phyloP scores from a whole-genome alignment of 2,329 filamentous ascomycete species.

The Talaromyces sp. region DNA sequence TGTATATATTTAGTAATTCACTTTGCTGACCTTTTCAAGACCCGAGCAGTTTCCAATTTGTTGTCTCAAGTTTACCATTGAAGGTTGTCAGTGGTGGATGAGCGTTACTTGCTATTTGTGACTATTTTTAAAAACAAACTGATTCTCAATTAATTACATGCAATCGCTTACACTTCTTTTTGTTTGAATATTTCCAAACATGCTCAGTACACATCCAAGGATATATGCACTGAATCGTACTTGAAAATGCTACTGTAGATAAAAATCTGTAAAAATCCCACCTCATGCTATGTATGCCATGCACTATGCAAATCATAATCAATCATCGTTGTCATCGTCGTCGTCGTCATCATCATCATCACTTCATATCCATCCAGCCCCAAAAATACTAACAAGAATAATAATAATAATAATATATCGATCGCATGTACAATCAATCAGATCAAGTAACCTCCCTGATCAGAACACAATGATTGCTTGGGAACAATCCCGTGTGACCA shows the following conservation, averaged over 20 bases:
- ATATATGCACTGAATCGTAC: too few species aligned
- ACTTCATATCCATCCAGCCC: not conserved
- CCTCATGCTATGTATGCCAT: not conserved
- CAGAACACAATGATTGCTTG: slow-evolving; percentile 65
- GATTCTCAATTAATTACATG: too few species aligned
- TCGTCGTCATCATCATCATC: not conserved
- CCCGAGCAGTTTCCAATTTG: too few species aligned
- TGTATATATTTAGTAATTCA: not conserved
- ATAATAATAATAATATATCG: not conserved
- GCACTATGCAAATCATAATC: not conserved
- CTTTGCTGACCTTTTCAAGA: not conserved
- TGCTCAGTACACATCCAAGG: too few species aligned
- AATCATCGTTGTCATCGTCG: not conserved
- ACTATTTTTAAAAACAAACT: too few species aligned
- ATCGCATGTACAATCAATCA: not conserved
- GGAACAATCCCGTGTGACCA: slow-evolving; percentile 72
- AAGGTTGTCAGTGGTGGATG: too few species aligned
- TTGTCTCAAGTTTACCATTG: too few species aligned
- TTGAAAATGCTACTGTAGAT: not conserved
- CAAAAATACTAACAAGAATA: not conserved
- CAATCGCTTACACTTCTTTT: too few species aligned
- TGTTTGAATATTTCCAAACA: too few species aligned
- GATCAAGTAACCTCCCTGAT: slow-evolving; percentile 31
- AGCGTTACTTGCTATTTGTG: too few species aligned
- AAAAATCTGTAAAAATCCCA: not conserved